Base-by-base conservation (phyloP, 1,139 yeast species). In the Candida sanyaensis region DNA sequence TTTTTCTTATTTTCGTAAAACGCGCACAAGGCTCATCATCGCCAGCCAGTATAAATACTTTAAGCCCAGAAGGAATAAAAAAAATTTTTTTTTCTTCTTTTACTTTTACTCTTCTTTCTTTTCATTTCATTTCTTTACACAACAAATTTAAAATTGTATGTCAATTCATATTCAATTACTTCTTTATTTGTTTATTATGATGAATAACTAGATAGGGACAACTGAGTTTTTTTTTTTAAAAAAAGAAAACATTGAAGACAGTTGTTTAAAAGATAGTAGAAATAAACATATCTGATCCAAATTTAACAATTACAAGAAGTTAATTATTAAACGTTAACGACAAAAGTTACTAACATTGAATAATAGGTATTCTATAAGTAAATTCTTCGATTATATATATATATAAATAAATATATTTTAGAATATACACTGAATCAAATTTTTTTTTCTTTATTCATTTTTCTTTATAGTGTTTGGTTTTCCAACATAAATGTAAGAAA, bases 401-500 rank as follows among this genome's bases (percentile, higher is more conserved):
- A 17, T 17, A 33, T 24, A 30, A 7, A 7, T 31, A 29, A n/a
- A 28, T 34, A 24, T 12, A 31, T 13, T 8, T 12, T n/a, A 6
- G 21, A 32, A 8, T 6, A 39, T 32, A 43, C 8, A 12, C 6
- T 29, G n/a, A 28, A 12, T 38, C 6, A 24, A 24, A 28, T 27
- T 29, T 8, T 43, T 37, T 36, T 32, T 45, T 33, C n/a, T 27
- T 33, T 64, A 68, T 46, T 61, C 52, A 56, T 71, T 62, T 55
- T 73, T 73, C 61, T 71, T 72, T 39, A 48, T 52, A 31, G 44
- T 34, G 51, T 70, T 63, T 36, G 65, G 62, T 44, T 64, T 68
- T 41, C 75, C 67, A 41, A 75, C 69, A 57, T 77, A 81, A 44
- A 86, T 67, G 68, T 85, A 93, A 57, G 86, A 73, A 42, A 82